Conservation (phyloP, 371 early-diverging fungal genomes). For the Haplosporangium sp. region DNA sequence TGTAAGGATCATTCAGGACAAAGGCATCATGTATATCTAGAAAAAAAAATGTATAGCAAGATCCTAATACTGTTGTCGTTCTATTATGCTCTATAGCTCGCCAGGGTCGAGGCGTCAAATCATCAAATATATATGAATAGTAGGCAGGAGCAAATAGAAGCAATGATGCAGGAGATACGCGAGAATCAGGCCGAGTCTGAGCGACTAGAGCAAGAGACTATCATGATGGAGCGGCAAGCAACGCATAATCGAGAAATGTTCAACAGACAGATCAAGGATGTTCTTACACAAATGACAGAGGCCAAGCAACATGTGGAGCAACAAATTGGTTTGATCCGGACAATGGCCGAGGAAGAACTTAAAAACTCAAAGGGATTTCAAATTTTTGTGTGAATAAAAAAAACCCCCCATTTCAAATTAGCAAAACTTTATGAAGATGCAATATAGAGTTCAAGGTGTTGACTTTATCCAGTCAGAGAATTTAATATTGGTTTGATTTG, state of each 20-base stretch:
- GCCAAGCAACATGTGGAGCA: constrained; percentile 45
- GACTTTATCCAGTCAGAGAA: no score
- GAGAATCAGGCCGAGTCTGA: constrained; percentile 32
- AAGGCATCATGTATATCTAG: no score
- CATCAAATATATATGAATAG: constrained; percentile 25
- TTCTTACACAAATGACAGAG: constrained; percentile 23
- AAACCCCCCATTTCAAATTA: neutral
- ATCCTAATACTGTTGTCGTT: no score
- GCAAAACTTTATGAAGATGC: no score
- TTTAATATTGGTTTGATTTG: no score
- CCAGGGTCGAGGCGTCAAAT: constrained; percentile 16
- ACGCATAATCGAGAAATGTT: constrained; percentile 27
- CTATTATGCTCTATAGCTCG: constrained; percentile 14
- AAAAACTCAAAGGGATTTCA: constrained; percentile 19
- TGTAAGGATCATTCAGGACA: constrained; percentile 17
- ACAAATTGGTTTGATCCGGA: constrained; percentile 32
- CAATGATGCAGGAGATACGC: constrained; percentile 20
- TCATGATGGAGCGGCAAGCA: constrained; percentile 41
- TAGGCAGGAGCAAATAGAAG: constrained; percentile 26
- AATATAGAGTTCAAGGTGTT: no score
- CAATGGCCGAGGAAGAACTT: constrained; percentile 21
- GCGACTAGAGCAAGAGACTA: constrained; percentile 34
- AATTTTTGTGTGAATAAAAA: neutral
- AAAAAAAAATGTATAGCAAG: no score
- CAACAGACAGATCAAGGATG: constrained; percentile 27